Evolutionary conservation across 192 early-diverging fungal genomes (phyloP).

Genomic region (Gorgonomyces haynaldii): DNA sequence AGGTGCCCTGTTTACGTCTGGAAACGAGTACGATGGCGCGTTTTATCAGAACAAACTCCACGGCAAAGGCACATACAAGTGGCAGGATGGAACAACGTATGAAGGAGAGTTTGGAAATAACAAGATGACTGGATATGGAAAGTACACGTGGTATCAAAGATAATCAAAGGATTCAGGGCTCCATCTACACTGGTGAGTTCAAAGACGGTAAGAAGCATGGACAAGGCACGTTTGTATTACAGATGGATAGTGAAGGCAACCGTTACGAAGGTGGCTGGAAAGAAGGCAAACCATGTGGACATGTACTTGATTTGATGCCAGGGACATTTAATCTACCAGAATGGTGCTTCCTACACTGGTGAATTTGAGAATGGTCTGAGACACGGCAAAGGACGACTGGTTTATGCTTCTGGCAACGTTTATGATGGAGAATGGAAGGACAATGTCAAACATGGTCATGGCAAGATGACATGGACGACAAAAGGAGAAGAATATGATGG

Average conservation of each 20-base stretch:
- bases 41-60: conserved; percentile 33
- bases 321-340: not conserved
- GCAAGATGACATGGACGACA: conserved; percentile 37
- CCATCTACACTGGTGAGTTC: conserved; percentile 32
- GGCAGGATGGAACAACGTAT: conserved; percentile 31
- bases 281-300: conserved; percentile 27
- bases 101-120: conserved; percentile 32
- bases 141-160: conserved; percentile 27
- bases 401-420: conserved; percentile 38
- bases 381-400: conserved; percentile 37
- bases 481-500: conserved; percentile 34
- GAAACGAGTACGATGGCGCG: conserved; percentile 22
- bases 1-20: conserved; percentile 19
- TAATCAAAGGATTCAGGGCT: conserved; percentile 28
- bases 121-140: conserved; percentile 28
- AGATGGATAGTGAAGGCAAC: not conserved
- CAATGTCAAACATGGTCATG: conserved; percentile 34
- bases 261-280: conserved; percentile 36
- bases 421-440: conserved; percentile 40
- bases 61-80: conserved; percentile 29
- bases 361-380: conserved; percentile 28
- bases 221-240: conserved; percentile 21
- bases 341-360: conserved; percentile 3
- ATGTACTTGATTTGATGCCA: conserved; percentile 11
- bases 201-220: conserved; percentile 32